Evolutionary conservation across 805 yeast species (phyloP).

Genomic region (Candida andamanensis): DNA sequence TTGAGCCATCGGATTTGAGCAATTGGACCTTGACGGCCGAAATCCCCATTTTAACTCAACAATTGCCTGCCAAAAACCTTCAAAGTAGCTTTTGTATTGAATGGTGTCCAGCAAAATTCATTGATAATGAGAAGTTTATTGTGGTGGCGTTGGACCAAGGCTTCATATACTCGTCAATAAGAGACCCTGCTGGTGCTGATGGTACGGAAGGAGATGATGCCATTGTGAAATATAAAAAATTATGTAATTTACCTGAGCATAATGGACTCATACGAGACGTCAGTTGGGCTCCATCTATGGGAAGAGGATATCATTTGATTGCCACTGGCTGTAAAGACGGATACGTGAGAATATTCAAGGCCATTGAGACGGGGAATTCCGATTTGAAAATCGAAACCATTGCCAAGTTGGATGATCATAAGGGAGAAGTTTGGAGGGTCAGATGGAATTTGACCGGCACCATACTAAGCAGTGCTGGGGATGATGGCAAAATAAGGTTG

Average conservation of each 20-base stretch:
- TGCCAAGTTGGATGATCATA: conserved; percentile 70
- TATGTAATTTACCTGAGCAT: conserved; percentile 75
- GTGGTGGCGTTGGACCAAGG: conserved; percentile 88
- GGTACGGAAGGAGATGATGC: conserved; percentile 9
- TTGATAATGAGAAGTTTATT: conserved; percentile 66
- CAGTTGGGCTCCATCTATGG: conserved; percentile 97
- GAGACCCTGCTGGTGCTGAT: conserved; percentile 2
- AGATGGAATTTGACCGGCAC: conserved; percentile 95
- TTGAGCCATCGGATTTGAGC: conserved; percentile 83
- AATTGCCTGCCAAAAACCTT: conserved; percentile 67
- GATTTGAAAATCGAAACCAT: conserved; percentile 50
- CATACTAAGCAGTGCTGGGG: conserved; percentile 87
- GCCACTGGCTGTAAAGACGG: conserved; percentile 98
- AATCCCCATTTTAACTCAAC: conserved; percentile 56
- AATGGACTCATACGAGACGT: conserved; percentile 81
- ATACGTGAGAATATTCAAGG: conserved; percentile 75
- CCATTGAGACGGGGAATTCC: conserved; percentile 41
- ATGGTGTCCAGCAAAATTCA: conserved; percentile 88
- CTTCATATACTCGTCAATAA: conserved; percentile 49
- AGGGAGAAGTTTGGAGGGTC: conserved; percentile 93
- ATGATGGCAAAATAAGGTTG: conserved; percentile 84
- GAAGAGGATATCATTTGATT: conserved; percentile 76
- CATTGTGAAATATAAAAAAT: conserved; percentile 35
- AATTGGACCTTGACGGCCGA: conserved; percentile 79
- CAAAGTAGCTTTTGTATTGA: conserved; percentile 82